Conservation (phyloP, 805 yeast genomes). For the Tetrapisispora taiwanensis region DNA sequence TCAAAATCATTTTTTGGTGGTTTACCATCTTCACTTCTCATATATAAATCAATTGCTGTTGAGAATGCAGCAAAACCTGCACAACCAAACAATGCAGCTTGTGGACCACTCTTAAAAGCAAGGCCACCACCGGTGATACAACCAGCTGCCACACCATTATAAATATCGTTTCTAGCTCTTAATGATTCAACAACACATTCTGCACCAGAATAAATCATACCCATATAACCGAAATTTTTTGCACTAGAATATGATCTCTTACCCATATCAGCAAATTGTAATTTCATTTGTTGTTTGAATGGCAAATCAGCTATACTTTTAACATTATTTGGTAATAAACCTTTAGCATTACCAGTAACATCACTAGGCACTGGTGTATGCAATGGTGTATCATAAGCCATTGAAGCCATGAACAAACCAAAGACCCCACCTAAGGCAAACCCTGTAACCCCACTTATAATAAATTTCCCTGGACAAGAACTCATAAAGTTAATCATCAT, state of each 20-base stretch:
- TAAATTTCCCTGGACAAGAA: slow-evolving; percentile 92
- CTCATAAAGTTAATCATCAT: slow-evolving; percentile 77
- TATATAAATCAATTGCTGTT: slow-evolving; percentile 74
- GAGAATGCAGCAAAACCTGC: slow-evolving; percentile 97
- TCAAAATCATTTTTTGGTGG: slow-evolving; percentile 90
- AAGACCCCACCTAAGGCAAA: slow-evolving; percentile 91
- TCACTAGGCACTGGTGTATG: slow-evolving; percentile 25
- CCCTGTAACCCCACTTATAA: slow-evolving; percentile 87
- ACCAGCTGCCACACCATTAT: slow-evolving; percentile 88
- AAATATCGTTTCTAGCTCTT: slow-evolving; percentile 85
- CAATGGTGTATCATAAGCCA: slow-evolving; percentile 36
- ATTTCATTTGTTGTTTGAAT: slow-evolving; percentile 81
- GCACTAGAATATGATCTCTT: slow-evolving; percentile 80
- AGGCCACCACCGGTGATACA: slow-evolving; percentile 95
- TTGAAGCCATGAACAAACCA: slow-evolving; percentile 83
- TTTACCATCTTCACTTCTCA: slow-evolving; percentile 70
- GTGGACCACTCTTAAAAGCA: slow-evolving; percentile 88
- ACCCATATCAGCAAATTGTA: slow-evolving; percentile 90
- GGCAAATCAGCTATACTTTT: slow-evolving; percentile 72
- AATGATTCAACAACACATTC: slow-evolving; percentile 81
- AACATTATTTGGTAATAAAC: slow-evolving; percentile 23
- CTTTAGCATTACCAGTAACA: slow-evolving; percentile 4
- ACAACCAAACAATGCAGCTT: slow-evolving; percentile 83
- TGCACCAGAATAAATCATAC: slow-evolving; percentile 83
- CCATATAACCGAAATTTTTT: slow-evolving; percentile 87